Evolutionary conservation across 192 early-diverging fungal genomes (phyloP).

Genomic region (Backusella westeae): DNA sequence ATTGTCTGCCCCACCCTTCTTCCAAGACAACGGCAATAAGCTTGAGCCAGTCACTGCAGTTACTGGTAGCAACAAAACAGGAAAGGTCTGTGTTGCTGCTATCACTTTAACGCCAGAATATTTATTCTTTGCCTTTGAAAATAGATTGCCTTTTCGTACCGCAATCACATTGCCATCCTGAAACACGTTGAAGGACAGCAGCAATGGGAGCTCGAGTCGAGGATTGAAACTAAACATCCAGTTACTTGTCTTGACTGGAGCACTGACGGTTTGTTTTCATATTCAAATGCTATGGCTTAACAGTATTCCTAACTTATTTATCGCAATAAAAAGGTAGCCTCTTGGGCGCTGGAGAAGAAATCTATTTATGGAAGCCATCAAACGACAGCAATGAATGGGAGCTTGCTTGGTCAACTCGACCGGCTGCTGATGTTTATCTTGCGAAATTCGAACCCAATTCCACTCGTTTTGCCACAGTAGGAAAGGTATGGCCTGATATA

Average conservation of each 20-base stretch:
- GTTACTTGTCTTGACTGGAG: slow-evolving; percentile 25
- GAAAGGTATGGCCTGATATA: slow-evolving; percentile 41
- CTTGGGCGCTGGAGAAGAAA: slow-evolving; percentile 19
- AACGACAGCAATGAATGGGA: background rate
- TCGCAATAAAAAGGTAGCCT: slow-evolving; percentile 6
- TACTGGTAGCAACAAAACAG: slow-evolving; percentile 29
- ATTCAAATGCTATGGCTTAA: background rate
- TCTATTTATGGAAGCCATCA: slow-evolving; percentile 14
- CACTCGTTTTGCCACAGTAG: slow-evolving; percentile 59
- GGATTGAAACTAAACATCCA: background rate
- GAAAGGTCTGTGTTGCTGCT: background rate
- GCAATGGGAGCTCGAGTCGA: slow-evolving; percentile 11
- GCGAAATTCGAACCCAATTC: slow-evolving; percentile 62
- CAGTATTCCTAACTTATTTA: background rate
- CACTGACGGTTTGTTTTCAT: slow-evolving; percentile 17
- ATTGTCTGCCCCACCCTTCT: background rate
- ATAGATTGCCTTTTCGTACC: slow-evolving; percentile 11
- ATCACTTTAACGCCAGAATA: background rate
- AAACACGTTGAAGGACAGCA: background rate
- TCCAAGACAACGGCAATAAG: background rate
- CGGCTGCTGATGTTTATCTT: slow-evolving; percentile 36
- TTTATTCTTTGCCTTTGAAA: background rate
- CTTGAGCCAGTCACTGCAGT: slow-evolving; percentile 31
- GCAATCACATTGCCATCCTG: slow-evolving; percentile 11
- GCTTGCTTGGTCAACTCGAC: slow-evolving; percentile 17